Evolutionary conservation across 2,329 filamentous ascomycete species (phyloP), one percentile per base, ranked within the genome.

Genomic region (Fulvia fulva): DNA sequence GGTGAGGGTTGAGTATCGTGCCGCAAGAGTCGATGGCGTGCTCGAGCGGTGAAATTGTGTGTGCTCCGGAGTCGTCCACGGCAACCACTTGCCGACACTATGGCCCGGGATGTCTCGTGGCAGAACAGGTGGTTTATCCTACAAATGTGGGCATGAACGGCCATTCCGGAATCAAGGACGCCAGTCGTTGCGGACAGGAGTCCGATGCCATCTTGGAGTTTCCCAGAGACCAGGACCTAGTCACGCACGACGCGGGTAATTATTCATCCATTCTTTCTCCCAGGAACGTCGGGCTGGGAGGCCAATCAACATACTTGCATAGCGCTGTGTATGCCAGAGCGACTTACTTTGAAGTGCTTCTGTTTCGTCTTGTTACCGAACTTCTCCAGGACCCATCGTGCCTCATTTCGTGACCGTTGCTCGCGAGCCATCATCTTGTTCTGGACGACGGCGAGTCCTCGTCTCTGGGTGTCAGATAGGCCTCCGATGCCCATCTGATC

Each of bases 331-430:
- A 58, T 47, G 12, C 63, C 61, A 9, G 58, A 59, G 37, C 60
- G 58, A 54, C 60, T 61, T n/a, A 61, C 60, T 47, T 56, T 61
- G 61, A 65, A 65, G 51, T 65, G 61, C 51, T 63, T 63, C 53
- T 63, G 60, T 56, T 65, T 65, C 46, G 58, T 60, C 23, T 56
- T 57, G 30, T 65, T 65, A 1, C 57, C 58, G 47, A 61, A 53
- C 23, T 56, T 63, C 50, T 65, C 63, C 22, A 61, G 44, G n/a
- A 51, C 54, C 63, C 63, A 60, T 32, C 56, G 61, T n/a, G 61
- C 61, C 47, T 51, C 58, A 37, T 57, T 61, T 11, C 46, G 55
- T 5, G 55, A 51, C 22, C 63, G 58, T 22, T 56, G 57, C 16
- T 57, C 60, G 16, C 56, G 41, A 3, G 58, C 51, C 16, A 56